Conservation (phyloP, 1,139 yeast species). For the Sugiyamaella paludigena region DNA sequence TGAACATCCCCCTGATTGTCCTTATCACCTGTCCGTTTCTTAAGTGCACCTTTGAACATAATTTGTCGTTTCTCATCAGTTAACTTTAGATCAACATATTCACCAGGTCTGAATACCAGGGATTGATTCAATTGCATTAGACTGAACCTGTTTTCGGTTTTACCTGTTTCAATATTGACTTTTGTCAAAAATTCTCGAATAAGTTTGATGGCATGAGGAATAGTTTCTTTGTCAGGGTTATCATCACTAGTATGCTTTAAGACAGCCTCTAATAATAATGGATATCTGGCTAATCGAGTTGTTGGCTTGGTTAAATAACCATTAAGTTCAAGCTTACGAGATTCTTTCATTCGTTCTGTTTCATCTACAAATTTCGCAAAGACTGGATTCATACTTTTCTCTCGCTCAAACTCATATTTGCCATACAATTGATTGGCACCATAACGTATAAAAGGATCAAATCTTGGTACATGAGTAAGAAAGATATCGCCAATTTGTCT, state of each 20-base stretch:
- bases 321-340: conserved; percentile 84
- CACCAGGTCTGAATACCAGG: conserved; percentile 72
- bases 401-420: conserved; percentile 92
- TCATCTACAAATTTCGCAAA: conserved; percentile 93
- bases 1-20: conserved; percentile 70
- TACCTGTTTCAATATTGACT: conserved; percentile 90
- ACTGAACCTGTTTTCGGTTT: conserved; percentile 89
- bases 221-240: conserved; percentile 68
- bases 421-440: conserved; percentile 98
- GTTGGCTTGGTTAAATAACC: conserved; percentile 95
- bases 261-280: conserved; percentile 77
- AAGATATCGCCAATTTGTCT: conserved; percentile 85
- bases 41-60: conserved; percentile 70
- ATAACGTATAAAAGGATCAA: conserved; percentile 88
- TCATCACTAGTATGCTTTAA: conserved; percentile 75
- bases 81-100: conserved; percentile 81
- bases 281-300: conserved; percentile 93
- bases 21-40: conserved; percentile 75
- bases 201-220: conserved; percentile 71
- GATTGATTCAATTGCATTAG: conserved; percentile 81
- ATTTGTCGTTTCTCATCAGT: conserved; percentile 78
- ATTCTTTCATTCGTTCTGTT: conserved; percentile 83
- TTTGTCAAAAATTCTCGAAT: conserved; percentile 72
- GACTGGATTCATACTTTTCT: conserved; percentile 82
- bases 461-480: conserved; percentile 75